Base-by-base conservation (phyloP, 345 rosid species). In the Acer negundo region DNA sequence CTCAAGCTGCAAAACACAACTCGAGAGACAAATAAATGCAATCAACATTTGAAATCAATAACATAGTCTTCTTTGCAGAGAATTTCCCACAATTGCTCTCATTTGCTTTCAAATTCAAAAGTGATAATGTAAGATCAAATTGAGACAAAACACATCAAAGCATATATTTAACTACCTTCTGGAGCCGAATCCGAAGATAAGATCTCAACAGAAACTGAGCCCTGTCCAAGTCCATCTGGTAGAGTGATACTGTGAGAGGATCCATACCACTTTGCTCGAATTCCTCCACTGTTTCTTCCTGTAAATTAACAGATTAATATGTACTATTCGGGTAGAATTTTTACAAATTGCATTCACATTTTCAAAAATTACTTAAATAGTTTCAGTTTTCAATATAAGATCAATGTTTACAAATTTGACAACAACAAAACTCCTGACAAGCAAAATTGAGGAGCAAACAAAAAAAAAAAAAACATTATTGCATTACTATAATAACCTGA, bases 211-310 rank as follows among this genome's bases (percentile, higher is more conserved):
- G 80, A 84, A 86, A 96, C 82, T 94, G 97, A 3, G 90, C 83
- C 81, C 97, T 83, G 24, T 96, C 97, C 70, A 94, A 63, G 77
- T 96, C 97, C 97, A 91, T 91, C 81, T 90, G 94, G 81, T 96
- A 94, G 49, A 96, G 92, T 5, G 97, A 96, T 15, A 88, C 87
- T 1, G 90, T 84, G 19, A 92, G 84, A 51, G 95, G 97, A 82
- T 91, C 97, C 74, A 79, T 31, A 3, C 86, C 85, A 23, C 72
- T 75, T 55, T 80, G 80, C 63, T 78, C 85, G 40, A 75, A 86
- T 40, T 79, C 78, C 64, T 87, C 93, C 81, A 86, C 85, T 6
- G 85, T 89, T 67, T 86, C 89, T 80, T 92, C 94, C 94, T 89
- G 82, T 6, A 67, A 59, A 59, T 59, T 59, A 8, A 59, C 63